Base-by-base conservation (phyloP, 163 green algal genomes). In the Volvox carteri region DNA sequence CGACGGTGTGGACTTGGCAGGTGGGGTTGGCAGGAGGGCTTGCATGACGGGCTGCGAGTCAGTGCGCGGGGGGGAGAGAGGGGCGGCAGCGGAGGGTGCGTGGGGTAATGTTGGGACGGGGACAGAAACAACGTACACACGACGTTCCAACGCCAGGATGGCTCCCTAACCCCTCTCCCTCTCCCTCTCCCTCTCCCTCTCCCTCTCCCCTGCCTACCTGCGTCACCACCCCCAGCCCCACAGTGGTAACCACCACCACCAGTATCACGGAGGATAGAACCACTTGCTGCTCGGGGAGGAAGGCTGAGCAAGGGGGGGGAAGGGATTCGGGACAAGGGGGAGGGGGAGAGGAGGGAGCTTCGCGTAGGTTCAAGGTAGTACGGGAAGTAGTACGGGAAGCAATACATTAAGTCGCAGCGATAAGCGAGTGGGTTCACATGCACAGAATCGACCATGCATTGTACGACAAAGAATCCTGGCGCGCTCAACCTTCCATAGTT, bases 221-320 rank as follows among this genome's bases (percentile, higher is more conserved):
- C 41, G 89, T 94, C 2, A 89, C 25, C 25, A 74, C 68, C 25
- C 92, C 92, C 7, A 94, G 75, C 4, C 56, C 76, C 5, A 94
- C 68, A 0, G 92, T 95, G 35, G 80, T 90, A 72, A 91, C 48
- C 41, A 93, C 60, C 18, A 94, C 88, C 7, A 93, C 83, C 11
- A 92, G 21, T 8, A 94, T 92, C 35, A 73, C 54, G 4, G 90
- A 67, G 35, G 90, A 70, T 33, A 94, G 76, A 7, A 94, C 77
- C 23, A 91, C 50, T 42, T 91, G 79, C 39, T 89, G 62, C 39
- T 91, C 73, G 44, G 52, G 62, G 4, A 5, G 35, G 33, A n/a
- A 54, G 33, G 70, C 85, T 89, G 78, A 25, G 28, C 9, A 54
- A 23, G 70, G 70, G 39, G 14, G 12, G 48, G 50, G 41, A 35